phyloP scores from a whole-genome alignment of 2,329 filamentous ascomycete genomes.

The Colletotrichum salicis region DNA sequence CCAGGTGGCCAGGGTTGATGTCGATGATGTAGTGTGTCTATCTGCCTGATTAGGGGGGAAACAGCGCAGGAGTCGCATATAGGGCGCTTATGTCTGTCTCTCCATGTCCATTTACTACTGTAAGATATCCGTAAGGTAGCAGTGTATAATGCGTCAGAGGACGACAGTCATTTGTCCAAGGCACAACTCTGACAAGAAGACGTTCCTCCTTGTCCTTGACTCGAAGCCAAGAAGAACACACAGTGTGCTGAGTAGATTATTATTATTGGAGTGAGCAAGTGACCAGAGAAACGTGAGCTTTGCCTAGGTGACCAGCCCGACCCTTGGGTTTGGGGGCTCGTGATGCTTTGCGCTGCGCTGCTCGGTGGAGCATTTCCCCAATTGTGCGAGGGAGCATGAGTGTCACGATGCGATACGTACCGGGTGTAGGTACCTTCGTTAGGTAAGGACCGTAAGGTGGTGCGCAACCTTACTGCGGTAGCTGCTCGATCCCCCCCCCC shows the following conservation, averaged over 20 bases:
- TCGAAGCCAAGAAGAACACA: neutral
- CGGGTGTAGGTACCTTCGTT: neutral
- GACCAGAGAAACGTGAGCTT: constrained; percentile 9
- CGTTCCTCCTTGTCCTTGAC: neutral
- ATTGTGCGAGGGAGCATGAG: neutral
- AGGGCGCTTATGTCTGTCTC: neutral
- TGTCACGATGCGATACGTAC: neutral
- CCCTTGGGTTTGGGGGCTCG: constrained; percentile 30
- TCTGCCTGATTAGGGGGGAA: neutral
- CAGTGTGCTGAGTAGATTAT: neutral
- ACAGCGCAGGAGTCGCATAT: neutral
- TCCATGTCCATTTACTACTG: neutral
- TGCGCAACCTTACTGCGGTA: neutral
- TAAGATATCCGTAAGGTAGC: too few species aligned
- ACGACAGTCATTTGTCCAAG: neutral
- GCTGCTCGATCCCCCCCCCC: neutral
- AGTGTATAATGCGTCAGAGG: neutral
- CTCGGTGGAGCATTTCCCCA: constrained; percentile 23
- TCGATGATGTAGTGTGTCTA: neutral
- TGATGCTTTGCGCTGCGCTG: constrained; percentile 30
- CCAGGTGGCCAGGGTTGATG: neutral
- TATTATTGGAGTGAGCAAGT: neutral
- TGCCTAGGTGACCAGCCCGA: neutral
- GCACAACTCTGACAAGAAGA: neutral
- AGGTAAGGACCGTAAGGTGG: neutral